A percentile compares a stretch with the other conserved stretches of the same genome.
These are phyloP conservation scores for Leccinum barrowsii DNA, from an alignment of 768 basidiomycete species.

Conservation along the genomic window DNA sequence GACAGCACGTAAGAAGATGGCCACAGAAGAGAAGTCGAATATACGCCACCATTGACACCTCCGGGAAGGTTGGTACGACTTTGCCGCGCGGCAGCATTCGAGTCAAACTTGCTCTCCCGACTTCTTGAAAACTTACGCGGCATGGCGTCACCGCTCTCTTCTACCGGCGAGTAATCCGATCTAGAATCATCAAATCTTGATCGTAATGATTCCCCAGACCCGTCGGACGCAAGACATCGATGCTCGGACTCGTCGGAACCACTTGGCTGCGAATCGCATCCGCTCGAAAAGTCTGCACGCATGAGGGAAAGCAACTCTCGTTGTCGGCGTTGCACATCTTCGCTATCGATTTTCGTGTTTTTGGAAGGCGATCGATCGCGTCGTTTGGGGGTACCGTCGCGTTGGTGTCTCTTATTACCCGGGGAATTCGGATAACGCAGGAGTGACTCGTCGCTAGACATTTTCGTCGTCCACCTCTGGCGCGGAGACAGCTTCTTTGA, in stretches of 20 bases:
- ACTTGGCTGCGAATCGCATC: constrained; percentile 18
- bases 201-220: constrained; percentile 20
- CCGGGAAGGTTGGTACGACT: background rate
- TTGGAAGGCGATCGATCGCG: constrained; percentile 10
- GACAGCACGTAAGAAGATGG: constrained; percentile 6
- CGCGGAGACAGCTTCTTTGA: constrained; percentile 10
- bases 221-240: constrained; percentile 14
- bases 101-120: constrained; percentile 7
- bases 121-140: background rate
- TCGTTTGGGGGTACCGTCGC: constrained; percentile 10
- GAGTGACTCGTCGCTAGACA: background rate
- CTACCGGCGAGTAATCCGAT: constrained; percentile 30
- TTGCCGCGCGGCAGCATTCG: background rate
- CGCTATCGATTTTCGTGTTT: constrained; percentile 1
- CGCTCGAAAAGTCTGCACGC: constrained; percentile 9
- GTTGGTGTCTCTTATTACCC: constrained; percentile 6
- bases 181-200: constrained; percentile 25
- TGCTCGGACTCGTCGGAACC: constrained; percentile 12
- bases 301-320: constrained; percentile 17
- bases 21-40: background rate
- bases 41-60: constrained; percentile 12
- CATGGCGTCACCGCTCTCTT: constrained; percentile 12
- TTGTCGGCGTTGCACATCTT: constrained; percentile 16
- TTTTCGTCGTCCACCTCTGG: constrained; percentile 17
- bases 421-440: constrained; percentile 6